Percentiles rank a stretch among this genome's conserved stretches.
Conservation (phyloP, 2,329 filamentous ascomycete genomes). For the Fusarium setosum region DNA sequence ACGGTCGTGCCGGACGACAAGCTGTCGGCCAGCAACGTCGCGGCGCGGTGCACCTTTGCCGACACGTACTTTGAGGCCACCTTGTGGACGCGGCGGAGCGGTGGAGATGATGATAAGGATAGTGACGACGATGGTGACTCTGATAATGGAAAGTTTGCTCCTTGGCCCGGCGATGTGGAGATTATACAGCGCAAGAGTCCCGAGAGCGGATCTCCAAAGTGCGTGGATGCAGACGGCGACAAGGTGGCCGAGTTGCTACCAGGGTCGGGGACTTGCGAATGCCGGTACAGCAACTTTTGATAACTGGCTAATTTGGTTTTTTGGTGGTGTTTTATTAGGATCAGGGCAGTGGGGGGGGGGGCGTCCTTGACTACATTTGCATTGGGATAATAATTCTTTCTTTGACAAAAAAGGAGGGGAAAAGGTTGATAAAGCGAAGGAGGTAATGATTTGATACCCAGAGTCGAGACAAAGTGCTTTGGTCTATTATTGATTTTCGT, state of each 20-base stretch:
- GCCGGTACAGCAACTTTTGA: conserved; percentile 52
- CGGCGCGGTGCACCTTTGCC: conserved; percentile 68
- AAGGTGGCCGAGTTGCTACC: conserved; percentile 52
- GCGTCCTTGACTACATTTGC: no score
- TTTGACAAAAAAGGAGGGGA: no score
- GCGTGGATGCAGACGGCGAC: conserved; percentile 55
- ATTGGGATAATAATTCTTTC: no score
- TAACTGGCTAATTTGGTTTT: conserved; percentile 2
- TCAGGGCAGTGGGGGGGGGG: no score
- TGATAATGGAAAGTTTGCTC: conserved; percentile 44
- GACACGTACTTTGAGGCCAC: conserved; percentile 65
- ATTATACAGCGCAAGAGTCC: conserved; percentile 61
- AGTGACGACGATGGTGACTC: conserved; percentile 24
- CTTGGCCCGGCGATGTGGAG: conserved; percentile 70
- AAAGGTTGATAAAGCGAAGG: conserved; percentile 1
- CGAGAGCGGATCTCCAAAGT: conserved; percentile 61
- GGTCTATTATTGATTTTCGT: conserved; percentile 18
- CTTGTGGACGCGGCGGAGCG: conserved; percentile 65
- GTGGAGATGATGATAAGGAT: conserved; percentile 28
- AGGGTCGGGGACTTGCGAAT: conserved; percentile 50
- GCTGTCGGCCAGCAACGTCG: conserved; percentile 55
- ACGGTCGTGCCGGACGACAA: conserved; percentile 60
- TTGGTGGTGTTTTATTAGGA: neutral
- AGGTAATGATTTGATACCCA: conserved; percentile 40
- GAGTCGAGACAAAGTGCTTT: conserved; percentile 9